Conservation (phyloP, 1,284 basidiomycete species). For the Tylopilus orsonianus region DNA sequence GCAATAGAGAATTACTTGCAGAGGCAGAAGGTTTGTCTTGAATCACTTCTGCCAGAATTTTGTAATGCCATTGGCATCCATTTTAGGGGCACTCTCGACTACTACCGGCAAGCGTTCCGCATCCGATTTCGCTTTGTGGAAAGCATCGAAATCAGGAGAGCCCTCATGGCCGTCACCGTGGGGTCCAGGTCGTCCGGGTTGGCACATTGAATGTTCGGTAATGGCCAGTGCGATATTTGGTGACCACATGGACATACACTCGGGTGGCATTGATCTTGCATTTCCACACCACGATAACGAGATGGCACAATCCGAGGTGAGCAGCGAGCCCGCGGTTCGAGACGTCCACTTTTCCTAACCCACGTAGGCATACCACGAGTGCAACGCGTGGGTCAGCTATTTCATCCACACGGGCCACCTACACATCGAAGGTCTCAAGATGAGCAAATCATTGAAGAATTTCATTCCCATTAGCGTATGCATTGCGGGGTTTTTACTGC, state of each 20-base stretch:
- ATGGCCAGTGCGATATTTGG: conserved; percentile 97
- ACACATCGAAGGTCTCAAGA: conserved; percentile 98
- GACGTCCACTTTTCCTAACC: conserved; percentile 12
- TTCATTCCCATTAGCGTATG: conserved; percentile 97
- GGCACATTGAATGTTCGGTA: conserved; percentile 99
- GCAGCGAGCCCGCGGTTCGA: conserved; percentile 16
- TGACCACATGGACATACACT: conserved; percentile 95
- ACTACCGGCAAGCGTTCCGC: conserved; percentile 61
- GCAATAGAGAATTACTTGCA: conserved; percentile 86
- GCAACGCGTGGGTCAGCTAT: conserved; percentile 96
- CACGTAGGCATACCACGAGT: conserved; percentile 85
- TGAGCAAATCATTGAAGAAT: conserved; percentile 99
- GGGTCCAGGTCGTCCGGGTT: conserved; percentile 96
- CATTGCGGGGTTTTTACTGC: conserved; percentile 8
- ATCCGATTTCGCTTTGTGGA: conserved; percentile 98
- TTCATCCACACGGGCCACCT: conserved; percentile 98
- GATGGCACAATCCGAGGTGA: conserved; percentile 93
- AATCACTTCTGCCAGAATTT: conserved; percentile 1
- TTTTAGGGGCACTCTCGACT: conserved; percentile 62
- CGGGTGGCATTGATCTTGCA: conserved; percentile 93
- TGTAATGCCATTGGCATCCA: conserved; percentile 7
- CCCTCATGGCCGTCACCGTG: conserved; percentile 96
- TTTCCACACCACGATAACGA: conserved; percentile 99
- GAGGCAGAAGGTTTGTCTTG: conserved; percentile 81
- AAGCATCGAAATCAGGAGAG: conserved; percentile 96